phyloP scores from a whole-genome alignment of 495 filamentous ascomycete species.

The Xylaria acuta region DNA sequence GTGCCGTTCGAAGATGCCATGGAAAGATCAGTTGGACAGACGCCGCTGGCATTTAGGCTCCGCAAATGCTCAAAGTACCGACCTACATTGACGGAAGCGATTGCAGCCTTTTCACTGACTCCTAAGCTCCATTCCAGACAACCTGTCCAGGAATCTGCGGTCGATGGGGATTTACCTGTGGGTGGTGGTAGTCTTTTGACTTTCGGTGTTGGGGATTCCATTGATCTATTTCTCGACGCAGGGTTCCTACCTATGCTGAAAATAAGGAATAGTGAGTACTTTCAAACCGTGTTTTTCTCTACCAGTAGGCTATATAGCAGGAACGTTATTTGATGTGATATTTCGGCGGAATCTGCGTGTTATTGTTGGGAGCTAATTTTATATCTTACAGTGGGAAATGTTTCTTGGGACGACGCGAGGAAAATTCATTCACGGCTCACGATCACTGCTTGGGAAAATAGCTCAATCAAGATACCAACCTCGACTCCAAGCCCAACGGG shows the following conservation, averaged over 20 bases:
- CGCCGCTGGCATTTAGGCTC: conserved; percentile 47
- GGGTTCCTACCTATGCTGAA: conserved; percentile 69
- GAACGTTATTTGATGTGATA: not conserved
- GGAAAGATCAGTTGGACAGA: not conserved
- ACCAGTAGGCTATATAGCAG: not conserved
- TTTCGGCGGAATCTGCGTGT: not conserved
- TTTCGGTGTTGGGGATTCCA: conserved; percentile 74
- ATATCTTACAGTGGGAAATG: conserved; percentile 31
- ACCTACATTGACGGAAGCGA: conserved; percentile 56
- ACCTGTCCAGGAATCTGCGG: not conserved
- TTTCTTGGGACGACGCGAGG: conserved; percentile 78
- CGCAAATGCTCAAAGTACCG: conserved; percentile 63
- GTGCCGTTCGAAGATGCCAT: conserved; percentile 50
- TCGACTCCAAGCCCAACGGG: not conserved
- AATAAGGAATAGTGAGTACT: conserved; percentile 53
- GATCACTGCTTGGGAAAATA: not conserved
- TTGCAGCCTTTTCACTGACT: conserved; percentile 55
- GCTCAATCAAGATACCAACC: conserved; percentile 24
- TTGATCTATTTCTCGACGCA: conserved; percentile 73
- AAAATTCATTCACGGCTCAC: conserved; percentile 41
- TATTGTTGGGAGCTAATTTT: conserved; percentile 1
- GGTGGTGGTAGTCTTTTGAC: conserved; percentile 44
- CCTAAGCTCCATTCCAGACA: not conserved
- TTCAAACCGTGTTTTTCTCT: not conserved
- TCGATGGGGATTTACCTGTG: conserved; percentile 21